These are phyloP conservation scores for Argentina anserina DNA, from an alignment of 306 rosid genomes.

Conservation along the genomic window DNA sequence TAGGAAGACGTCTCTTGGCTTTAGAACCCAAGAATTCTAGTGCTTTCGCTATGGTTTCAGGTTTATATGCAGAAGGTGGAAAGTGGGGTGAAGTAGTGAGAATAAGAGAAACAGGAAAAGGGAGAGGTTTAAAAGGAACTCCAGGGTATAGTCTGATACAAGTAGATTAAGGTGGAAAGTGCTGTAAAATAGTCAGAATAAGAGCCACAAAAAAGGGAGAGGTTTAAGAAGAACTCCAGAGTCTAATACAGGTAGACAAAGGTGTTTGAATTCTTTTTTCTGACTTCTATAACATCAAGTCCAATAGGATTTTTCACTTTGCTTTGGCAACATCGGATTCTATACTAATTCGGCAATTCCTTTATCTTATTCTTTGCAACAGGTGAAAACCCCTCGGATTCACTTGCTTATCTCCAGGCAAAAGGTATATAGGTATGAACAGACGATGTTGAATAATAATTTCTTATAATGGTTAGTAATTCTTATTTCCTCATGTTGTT, in stretches of 20 bases:
- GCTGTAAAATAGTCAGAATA: constrained; percentile 37
- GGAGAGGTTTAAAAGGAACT: constrained; percentile 26
- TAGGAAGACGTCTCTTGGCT: constrained; percentile 33
- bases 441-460: background rate
- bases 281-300: background rate
- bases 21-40: constrained; percentile 30
- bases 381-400: constrained; percentile 62
- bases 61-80: constrained; percentile 39
- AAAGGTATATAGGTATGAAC: constrained; percentile 43
- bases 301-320: background rate
- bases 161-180: constrained; percentile 29
- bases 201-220: constrained; percentile 31
- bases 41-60: constrained; percentile 33
- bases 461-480: background rate
- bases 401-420: constrained; percentile 52
- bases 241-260: too few relatives aligned
- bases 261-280: constrained; percentile 1
- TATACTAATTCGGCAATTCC: background rate
- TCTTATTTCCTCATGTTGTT: background rate
- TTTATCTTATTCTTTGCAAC: constrained; percentile 34
- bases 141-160: constrained; percentile 44
- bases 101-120: constrained; percentile 30
- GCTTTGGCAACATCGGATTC: background rate
- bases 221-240: constrained; percentile 34
- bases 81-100: constrained; percentile 46